These are phyloP conservation scores for Cladorrhinum sp. DNA, from an alignment of 2,329 filamentous ascomycete species.

Conservation along the genomic window DNA sequence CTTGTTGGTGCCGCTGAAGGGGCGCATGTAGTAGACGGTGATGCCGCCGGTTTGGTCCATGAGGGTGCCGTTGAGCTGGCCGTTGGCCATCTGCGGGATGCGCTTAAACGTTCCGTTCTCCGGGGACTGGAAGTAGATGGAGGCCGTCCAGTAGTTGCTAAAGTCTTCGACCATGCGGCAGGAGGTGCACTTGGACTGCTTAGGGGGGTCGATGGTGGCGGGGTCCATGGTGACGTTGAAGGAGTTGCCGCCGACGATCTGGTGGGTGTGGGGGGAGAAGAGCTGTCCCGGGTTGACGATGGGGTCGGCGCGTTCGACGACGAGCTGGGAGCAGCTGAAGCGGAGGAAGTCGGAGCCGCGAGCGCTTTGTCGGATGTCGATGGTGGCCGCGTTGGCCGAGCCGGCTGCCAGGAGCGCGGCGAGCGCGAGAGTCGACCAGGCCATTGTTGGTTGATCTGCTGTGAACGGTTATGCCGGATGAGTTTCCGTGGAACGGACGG, in stretches of 20 bases:
- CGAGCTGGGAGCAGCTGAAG: constrained; percentile 22
- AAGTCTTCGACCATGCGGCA: constrained; percentile 61
- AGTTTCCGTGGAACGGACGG: not conserved
- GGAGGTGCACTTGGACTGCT: constrained; percentile 58
- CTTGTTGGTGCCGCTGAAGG: constrained; percentile 21
- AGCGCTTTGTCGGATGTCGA: constrained; percentile 3
- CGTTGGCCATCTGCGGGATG: constrained; percentile 37
- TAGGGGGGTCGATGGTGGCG: constrained; percentile 49
- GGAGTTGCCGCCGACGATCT: constrained; percentile 59
- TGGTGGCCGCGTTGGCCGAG: not conserved
- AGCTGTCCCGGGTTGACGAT: constrained; percentile 54
- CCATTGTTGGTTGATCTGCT: not conserved
- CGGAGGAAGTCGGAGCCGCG: constrained; percentile 19
- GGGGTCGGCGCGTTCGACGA: constrained; percentile 52
- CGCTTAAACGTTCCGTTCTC: constrained; percentile 26
- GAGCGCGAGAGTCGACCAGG: constrained; percentile 1
- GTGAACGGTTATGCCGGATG: not conserved
- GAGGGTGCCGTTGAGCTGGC: constrained; percentile 30
- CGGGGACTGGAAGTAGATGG: constrained; percentile 22
- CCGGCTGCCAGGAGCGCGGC: not conserved
- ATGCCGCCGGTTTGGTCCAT: constrained; percentile 43
- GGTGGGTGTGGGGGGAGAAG: constrained; percentile 54
- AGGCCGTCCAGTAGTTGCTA: constrained; percentile 55
- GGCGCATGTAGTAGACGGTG: constrained; percentile 46
- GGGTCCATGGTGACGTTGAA: constrained; percentile 49